Percentiles rank a stretch among this genome's conserved stretches.
Conservation (phyloP, 768 basidiomycete species). For the Auriculariales sp. region DNA sequence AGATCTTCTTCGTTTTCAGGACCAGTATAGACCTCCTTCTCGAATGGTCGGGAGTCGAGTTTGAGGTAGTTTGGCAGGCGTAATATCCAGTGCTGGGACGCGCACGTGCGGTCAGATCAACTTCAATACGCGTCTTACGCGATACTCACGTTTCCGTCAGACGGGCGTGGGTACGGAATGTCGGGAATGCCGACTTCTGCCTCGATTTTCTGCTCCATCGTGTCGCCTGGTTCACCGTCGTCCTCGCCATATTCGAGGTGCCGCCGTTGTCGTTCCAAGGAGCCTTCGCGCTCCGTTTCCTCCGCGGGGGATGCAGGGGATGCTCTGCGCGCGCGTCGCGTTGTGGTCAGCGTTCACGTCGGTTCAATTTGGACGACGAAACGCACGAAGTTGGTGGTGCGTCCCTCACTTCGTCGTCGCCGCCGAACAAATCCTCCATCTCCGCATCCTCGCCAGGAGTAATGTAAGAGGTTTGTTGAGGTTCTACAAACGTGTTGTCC, state of each 20-base stretch:
- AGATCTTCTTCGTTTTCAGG: slow-evolving; percentile 68
- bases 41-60: slow-evolving; percentile 80
- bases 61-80: slow-evolving; percentile 90
- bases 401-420: slow-evolving; percentile 5
- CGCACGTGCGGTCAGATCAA: slow-evolving; percentile 2
- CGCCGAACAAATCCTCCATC: slow-evolving; percentile 13
- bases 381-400: slow-evolving; percentile 1
- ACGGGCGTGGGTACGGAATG: slow-evolving; percentile 63
- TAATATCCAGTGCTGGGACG: slow-evolving; percentile 73
- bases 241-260: slow-evolving; percentile 75
- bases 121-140: slow-evolving; percentile 3
- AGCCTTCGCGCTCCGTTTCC: slow-evolving; percentile 53
- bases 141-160: slow-evolving; percentile 61
- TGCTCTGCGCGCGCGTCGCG: background rate
- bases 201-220: slow-evolving; percentile 40
- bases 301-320: slow-evolving; percentile 6
- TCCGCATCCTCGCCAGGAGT: slow-evolving; percentile 4
- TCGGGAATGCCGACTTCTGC: slow-evolving; percentile 77
- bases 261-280: slow-evolving; percentile 42
- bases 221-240: slow-evolving; percentile 42
- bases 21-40: slow-evolving; percentile 70
- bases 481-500: slow-evolving; percentile 6
- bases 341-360: background rate
- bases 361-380: background rate
- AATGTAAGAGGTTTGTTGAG: background rate